Evolutionary conservation across 371 early-diverging fungal species (phyloP), one percentile per base, ranked within the genome.

Genomic region (Nematocida sp.): DNA sequence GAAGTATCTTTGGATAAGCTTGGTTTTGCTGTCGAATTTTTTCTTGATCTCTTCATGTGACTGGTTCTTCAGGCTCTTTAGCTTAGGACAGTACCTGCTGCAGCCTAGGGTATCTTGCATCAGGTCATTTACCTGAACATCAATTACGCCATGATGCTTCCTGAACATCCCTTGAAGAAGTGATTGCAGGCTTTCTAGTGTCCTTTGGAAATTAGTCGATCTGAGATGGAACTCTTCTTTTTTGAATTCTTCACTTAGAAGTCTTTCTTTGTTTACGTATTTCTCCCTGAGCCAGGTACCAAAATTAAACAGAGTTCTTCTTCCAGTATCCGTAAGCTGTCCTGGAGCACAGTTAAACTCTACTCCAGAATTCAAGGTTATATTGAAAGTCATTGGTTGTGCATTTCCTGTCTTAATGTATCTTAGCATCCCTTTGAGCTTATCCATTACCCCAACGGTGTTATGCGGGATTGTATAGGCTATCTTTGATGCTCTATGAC

Each of bases 291-390:
- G 46, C 74, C 74, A 70, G 25, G 19, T 32, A 7, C 74, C 74
- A 5, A 70, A 23, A 5, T 32, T 35, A 60, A 57, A 60, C 27
- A 70, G 74, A 51, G 9, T 70, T 32, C 5, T 49, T 29, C 74
- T 17, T 29, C 74, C 74, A 17, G 0, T 46, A 35, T 70, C 74
- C 37, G 74, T 70, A 0, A 70, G 58, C 47, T 70, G 74, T 29
- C 74, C 74, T 5, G 74, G 74, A 11, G 74, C 74, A 27, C 74
- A 70, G 74, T 70, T 70, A 31, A 70, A 70, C 41, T 57, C n/a
- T 17, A 43, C 5, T 0, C 60, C 74, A n/a, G 74, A 70, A 45
- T 43, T 27, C 13, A 57, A 35, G 11, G 51, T 1, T 11, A 70
- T 46, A 17, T 46, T 58, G 29, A 70, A 70, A 9, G 23, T 23